phyloP scores from a whole-genome alignment of 2,329 filamentous ascomycete species.

The Phialophora chinensis region DNA sequence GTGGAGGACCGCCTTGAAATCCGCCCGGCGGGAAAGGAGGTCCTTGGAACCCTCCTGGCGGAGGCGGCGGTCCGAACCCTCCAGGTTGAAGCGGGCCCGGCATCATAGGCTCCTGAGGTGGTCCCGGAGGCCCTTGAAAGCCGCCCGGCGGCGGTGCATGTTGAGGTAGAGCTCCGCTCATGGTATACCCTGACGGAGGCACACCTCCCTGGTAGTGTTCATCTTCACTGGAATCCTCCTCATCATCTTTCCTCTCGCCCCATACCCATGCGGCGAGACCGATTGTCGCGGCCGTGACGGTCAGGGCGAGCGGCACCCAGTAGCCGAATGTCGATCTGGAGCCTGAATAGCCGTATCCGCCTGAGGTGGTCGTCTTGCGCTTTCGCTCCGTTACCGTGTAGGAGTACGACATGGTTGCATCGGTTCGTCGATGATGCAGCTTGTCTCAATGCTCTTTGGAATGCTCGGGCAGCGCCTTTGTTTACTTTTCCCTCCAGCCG shows the following conservation, averaged over 20 bases:
- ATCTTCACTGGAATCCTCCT: conserved; percentile 62
- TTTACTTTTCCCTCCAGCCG: conserved; percentile 29
- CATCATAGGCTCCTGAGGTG: conserved; percentile 19
- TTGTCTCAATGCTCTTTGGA: not conserved
- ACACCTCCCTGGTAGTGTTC: conserved; percentile 59
- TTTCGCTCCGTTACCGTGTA: conserved; percentile 38
- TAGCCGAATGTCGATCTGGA: conserved; percentile 62
- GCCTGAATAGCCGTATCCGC: conserved; percentile 51
- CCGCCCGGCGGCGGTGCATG: conserved; percentile 41
- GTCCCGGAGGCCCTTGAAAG: conserved; percentile 29
- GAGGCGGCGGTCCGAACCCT: conserved; percentile 39
- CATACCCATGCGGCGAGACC: conserved; percentile 91
- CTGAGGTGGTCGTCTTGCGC: conserved; percentile 29
- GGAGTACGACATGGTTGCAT: conserved; percentile 34
- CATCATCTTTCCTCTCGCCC: conserved; percentile 81
- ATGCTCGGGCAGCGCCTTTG: conserved; percentile 2
- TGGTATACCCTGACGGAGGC: conserved; percentile 54
- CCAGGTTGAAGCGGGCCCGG: conserved; percentile 41
- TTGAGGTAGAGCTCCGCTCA: conserved; percentile 43
- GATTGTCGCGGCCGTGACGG: conserved; percentile 83
- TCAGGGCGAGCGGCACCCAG: conserved; percentile 87
- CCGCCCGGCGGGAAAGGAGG: conserved; percentile 39
- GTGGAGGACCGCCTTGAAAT: conserved; percentile 36
- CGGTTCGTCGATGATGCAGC: not conserved
- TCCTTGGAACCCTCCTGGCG: conserved; percentile 42